Percentiles rank a stretch among this genome's conserved stretches.
These are phyloP conservation scores for Stentor coeruleus DNA, from an alignment of 73 alveolate genomes.

Conservation along the genomic window DNA sequence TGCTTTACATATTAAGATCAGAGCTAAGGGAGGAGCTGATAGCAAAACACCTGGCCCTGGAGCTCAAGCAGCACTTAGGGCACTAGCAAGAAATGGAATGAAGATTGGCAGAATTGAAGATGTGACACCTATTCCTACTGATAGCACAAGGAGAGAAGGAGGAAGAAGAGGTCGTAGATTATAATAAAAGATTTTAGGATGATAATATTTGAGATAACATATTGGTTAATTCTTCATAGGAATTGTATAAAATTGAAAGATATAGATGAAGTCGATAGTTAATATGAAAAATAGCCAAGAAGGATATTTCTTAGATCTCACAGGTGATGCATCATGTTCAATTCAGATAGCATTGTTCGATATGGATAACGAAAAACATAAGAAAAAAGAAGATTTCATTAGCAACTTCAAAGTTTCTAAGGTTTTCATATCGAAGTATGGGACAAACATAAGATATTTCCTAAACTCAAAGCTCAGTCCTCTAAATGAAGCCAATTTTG, in stretches of 20 bases:
- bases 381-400: background rate
- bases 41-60: slow-evolving; percentile 95
- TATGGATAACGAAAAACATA: background rate
- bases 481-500: too few relatives aligned
- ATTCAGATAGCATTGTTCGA: too few relatives aligned
- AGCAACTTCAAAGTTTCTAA: background rate
- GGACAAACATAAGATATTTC: background rate
- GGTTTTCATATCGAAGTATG: background rate
- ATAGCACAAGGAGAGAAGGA: slow-evolving; percentile 96
- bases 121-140: slow-evolving; percentile 99
- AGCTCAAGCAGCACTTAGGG: slow-evolving; percentile 99
- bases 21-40: slow-evolving; percentile 99
- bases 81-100: slow-evolving; percentile 98
- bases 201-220: too few relatives aligned
- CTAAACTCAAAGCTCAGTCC: too few relatives aligned
- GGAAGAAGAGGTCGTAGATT: slow-evolving; percentile 99
- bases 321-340: background rate
- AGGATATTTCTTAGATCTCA: background rate
- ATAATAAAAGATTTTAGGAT: too few relatives aligned
- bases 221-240: too few relatives aligned
- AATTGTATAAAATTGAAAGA: background rate
- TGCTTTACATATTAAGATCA: slow-evolving; percentile 95
- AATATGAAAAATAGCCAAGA: slow-evolving; percentile 10
- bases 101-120: slow-evolving; percentile 99
- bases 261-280: background rate